phyloP scores from a whole-genome alignment of 257 asterid species.

The Petrea volubilis region DNA sequence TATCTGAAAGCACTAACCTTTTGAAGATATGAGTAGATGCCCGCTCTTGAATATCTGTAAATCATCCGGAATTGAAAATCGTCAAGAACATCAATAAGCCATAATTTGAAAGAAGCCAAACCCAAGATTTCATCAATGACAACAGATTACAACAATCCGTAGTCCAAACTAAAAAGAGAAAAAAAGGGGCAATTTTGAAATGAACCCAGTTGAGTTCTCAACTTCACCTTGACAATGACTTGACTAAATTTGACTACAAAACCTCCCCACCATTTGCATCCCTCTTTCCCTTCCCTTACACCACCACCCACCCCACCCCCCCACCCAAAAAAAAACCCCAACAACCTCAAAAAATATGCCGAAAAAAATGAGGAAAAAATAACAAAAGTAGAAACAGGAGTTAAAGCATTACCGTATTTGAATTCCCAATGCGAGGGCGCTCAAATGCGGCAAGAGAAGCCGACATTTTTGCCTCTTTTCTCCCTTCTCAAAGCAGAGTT shows the following conservation, averaged over 20 bases:
- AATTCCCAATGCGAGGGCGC: constrained; percentile 85
- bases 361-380: background rate
- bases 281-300: background rate
- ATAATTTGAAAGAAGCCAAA: constrained; percentile 12
- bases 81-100: constrained; percentile 25
- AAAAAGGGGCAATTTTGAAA: background rate
- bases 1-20: constrained; percentile 59
- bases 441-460: constrained; percentile 80
- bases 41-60: constrained; percentile 98
- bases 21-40: constrained; percentile 91
- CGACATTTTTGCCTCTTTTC: constrained; percentile 50
- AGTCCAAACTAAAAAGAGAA: background rate
- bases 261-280: constrained; percentile 9
- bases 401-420: constrained; percentile 68
- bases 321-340: too few relatives aligned
- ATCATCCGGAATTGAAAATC: constrained; percentile 20
- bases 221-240: constrained; percentile 22
- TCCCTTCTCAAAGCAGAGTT: constrained; percentile 25
- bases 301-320: too few relatives aligned
- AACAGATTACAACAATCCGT: background rate
- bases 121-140: constrained; percentile 4
- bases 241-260: constrained; percentile 41
- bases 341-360: too few relatives aligned
- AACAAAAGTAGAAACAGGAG: background rate
- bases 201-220: background rate